phyloP scores from a whole-genome alignment of 2,329 filamentous ascomycete genomes.

The Pseudogymnoascus sp. region DNA sequence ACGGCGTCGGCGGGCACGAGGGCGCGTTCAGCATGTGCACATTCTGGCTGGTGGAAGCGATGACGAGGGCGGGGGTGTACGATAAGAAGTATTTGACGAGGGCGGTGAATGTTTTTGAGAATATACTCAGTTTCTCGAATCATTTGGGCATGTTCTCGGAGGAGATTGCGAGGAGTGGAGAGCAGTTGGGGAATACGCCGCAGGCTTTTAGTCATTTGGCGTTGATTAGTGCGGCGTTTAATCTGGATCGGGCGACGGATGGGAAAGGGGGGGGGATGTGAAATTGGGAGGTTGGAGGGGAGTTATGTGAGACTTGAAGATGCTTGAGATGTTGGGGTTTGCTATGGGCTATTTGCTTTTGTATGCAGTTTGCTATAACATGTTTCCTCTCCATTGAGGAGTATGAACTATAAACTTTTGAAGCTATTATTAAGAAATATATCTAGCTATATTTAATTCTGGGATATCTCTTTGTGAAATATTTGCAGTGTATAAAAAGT shows the following conservation, averaged over 20 bases:
- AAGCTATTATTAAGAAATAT: background rate
- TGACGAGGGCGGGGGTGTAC: slow-evolving; percentile 59
- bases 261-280: background rate
- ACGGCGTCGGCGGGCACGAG: slow-evolving; percentile 66
- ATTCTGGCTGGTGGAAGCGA: slow-evolving; percentile 73
- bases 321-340: background rate
- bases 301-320: background rate
- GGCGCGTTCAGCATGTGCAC: slow-evolving; percentile 76
- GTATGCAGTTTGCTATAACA: background rate
- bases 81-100: slow-evolving; percentile 54
- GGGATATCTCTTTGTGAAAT: background rate
- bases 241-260: slow-evolving; percentile 48
- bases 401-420: background rate
- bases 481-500: background rate
- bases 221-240: slow-evolving; percentile 69
- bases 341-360: background rate
- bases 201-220: slow-evolving; percentile 73
- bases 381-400: background rate
- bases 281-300: background rate
- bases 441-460: background rate
- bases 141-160: slow-evolving; percentile 73
- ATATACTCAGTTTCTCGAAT: slow-evolving; percentile 68
- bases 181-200: slow-evolving; percentile 72
- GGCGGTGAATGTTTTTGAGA: slow-evolving; percentile 65
- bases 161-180: slow-evolving; percentile 65